phyloP scores from a whole-genome alignment of 768 basidiomycete species.

The Auricularia heimuer region DNA sequence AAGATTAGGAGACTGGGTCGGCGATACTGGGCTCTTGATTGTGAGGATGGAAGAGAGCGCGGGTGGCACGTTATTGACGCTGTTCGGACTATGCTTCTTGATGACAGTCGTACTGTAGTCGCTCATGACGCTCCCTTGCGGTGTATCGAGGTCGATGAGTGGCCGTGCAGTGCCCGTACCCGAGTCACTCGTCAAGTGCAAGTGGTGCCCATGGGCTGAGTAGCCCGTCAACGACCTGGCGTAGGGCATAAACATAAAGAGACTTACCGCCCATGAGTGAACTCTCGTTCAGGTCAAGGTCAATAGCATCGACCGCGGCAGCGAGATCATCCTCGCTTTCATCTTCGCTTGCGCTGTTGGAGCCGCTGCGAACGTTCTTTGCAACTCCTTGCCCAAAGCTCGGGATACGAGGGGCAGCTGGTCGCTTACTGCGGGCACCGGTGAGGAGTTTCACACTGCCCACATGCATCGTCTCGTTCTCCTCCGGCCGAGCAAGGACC shows the following conservation, averaged over 20 bases:
- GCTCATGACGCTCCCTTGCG: not conserved
- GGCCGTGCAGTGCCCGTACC: conserved; percentile 2
- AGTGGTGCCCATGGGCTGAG: conserved; percentile 40
- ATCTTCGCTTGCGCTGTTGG: conserved; percentile 33
- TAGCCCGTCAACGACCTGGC: conserved; percentile 32
- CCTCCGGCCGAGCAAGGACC: conserved; percentile 55
- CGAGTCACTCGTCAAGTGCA: conserved; percentile 24
- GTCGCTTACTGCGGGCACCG: conserved; percentile 41
- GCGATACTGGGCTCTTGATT: conserved; percentile 46
- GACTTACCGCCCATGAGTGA: conserved; percentile 17
- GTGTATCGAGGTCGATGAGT: conserved; percentile 6
- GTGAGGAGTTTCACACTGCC: conserved; percentile 81
- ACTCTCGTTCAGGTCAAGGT: conserved; percentile 26
- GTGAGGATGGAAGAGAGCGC: conserved; percentile 68
- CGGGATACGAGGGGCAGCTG: conserved; percentile 63
- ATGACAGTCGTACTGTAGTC: conserved; percentile 67
- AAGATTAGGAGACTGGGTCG: conserved; percentile 34
- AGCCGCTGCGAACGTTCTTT: conserved; percentile 45
- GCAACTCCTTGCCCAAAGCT: conserved; percentile 73
- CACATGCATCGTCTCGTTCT: conserved; percentile 54
- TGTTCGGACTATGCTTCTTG: conserved; percentile 35
- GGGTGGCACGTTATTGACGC: conserved; percentile 33
- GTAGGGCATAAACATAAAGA: conserved; percentile 16
- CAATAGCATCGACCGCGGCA: not conserved
- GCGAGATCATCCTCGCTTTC: conserved; percentile 40